phyloP scores from a whole-genome alignment of 108 stramenopile genomes.

The Aurantiochytrium sp. region DNA sequence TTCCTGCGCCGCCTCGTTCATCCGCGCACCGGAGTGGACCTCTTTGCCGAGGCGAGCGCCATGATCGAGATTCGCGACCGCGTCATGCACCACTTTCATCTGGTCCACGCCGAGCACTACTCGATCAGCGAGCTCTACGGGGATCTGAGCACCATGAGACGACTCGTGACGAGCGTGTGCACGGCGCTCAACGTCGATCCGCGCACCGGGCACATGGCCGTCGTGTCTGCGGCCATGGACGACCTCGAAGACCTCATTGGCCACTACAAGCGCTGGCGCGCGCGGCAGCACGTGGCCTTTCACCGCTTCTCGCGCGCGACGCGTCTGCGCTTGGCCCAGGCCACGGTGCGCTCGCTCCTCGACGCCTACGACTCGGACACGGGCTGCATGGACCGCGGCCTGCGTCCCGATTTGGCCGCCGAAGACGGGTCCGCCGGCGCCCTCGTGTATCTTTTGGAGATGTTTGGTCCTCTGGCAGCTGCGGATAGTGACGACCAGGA shows the following conservation, averaged over 20 bases:
- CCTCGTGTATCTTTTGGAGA: not conserved
- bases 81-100: not conserved
- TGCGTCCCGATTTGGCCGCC: not conserved
- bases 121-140: not conserved
- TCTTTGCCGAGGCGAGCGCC: not conserved
- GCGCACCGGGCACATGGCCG: not conserved
- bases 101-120: not conserved
- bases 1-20: not conserved
- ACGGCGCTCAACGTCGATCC: not conserved
- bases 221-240: not conserved
- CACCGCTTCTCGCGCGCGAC: not conserved
- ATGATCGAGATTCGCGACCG: not conserved
- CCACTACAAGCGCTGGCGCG: not conserved
- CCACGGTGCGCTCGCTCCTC: not conserved
- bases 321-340: not conserved
- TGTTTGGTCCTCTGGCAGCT: not conserved
- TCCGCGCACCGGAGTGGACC: not conserved
- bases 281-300: not conserved
- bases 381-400: not conserved
- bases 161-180: not conserved
- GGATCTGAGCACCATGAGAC: not conserved
- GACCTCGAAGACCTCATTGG: not conserved
- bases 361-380: not conserved
- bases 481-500: not conserved
- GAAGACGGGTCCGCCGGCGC: not conserved